Conservation (phyloP, 352 stramenopile genomes). For the Phytophthora podocarpi region DNA sequence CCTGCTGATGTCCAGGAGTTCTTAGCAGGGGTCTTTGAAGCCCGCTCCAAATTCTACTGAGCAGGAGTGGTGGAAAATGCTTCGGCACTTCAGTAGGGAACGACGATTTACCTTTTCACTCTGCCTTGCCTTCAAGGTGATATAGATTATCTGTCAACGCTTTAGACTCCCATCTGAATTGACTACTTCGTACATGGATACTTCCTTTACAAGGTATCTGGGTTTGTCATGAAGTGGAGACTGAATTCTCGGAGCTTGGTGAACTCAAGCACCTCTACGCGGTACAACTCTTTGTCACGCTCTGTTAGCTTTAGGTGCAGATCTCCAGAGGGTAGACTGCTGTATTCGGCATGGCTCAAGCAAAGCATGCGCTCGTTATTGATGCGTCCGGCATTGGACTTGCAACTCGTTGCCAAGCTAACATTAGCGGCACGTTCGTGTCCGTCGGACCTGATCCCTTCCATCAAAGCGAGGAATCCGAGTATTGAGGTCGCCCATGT, state of each 20-base stretch:
- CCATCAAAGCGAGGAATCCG: slow-evolving; percentile 20
- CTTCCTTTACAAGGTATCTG: no score
- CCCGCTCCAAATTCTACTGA: slow-evolving; percentile 72
- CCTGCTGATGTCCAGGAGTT: slow-evolving; percentile 56
- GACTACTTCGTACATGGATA: no score
- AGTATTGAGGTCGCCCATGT: slow-evolving; percentile 14
- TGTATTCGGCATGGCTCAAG: slow-evolving; percentile 13
- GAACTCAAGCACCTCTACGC: no score
- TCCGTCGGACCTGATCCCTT: slow-evolving; percentile 13
- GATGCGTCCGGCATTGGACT: slow-evolving; percentile 22
- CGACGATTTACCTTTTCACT: not conserved
- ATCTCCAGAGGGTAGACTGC: no score
- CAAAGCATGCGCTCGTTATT: slow-evolving; percentile 25
- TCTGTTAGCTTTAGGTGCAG: no score
- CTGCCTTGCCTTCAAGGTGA: not conserved
- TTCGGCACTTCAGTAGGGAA: not conserved
- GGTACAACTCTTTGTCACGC: no score
- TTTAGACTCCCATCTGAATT: no score
- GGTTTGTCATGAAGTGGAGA: no score
- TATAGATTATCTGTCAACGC: no score
- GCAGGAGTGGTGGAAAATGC: not conserved
- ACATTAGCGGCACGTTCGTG: slow-evolving; percentile 25
- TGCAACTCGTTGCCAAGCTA: slow-evolving; percentile 12
- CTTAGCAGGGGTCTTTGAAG: slow-evolving; percentile 72
- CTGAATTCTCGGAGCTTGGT: no score